Conservation (phyloP, 169 alveolate species). For the Babesia divergens region DNA sequence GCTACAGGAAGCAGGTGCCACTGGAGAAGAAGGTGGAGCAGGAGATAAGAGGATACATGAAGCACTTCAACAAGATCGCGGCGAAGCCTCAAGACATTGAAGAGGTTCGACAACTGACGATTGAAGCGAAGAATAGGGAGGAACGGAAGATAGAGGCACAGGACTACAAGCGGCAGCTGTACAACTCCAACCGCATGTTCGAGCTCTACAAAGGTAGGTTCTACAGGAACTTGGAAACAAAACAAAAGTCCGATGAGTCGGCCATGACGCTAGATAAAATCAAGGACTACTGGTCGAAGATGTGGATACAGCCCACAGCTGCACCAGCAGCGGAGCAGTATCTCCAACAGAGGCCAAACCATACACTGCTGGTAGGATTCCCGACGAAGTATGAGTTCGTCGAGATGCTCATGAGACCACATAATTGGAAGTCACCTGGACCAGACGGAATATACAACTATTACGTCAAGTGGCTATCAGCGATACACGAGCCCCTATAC, state of each 20-base stretch:
- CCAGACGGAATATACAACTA: neutral
- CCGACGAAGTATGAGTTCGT: neutral
- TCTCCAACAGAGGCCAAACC: neutral
- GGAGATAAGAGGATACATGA: neutral
- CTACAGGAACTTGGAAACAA: neutral
- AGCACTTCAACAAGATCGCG: neutral
- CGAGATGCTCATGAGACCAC: neutral
- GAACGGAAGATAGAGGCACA: neutral
- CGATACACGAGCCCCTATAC: neutral
- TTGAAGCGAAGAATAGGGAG: neutral
- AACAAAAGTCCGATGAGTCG: too few relatives aligned
- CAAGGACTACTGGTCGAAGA: neutral
- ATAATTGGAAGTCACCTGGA: neutral
- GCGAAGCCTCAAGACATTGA: neutral
- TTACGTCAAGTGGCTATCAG: neutral
- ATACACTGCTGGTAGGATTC: neutral
- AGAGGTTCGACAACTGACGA: neutral
- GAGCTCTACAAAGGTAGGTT: neutral
- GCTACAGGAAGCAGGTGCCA: neutral
- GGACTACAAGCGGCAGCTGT: neutral
- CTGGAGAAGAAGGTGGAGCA: neutral
- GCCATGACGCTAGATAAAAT: too few relatives aligned
- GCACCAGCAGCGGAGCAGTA: neutral
- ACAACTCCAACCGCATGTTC: neutral
- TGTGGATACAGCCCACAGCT: neutral